Evolutionary conservation across 352 stramenopile genomes (phyloP).

Genomic region (Thraustochytrium striatum): DNA sequence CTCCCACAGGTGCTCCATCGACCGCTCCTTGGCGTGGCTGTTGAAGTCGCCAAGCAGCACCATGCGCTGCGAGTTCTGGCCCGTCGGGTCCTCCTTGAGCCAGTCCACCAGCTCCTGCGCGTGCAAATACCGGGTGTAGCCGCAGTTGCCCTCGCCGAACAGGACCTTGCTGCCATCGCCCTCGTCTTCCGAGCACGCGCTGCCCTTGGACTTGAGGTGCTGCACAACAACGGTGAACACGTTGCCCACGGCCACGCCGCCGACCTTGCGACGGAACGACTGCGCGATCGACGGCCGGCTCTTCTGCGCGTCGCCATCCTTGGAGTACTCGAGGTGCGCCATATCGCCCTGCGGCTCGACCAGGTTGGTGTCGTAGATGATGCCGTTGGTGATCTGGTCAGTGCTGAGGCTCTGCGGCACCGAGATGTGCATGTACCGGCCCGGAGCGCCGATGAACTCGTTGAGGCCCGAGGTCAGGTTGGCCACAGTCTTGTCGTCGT

Average conservation of each 20-base stretch:
- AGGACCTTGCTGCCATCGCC: not conserved
- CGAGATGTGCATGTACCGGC: too few species aligned
- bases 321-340: conserved; percentile 1
- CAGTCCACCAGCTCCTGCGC: not conserved
- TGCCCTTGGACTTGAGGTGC: not conserved
- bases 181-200: not conserved
- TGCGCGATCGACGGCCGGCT: too few species aligned
- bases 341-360: conserved; percentile 20
- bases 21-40: not conserved
- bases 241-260: too few species aligned
- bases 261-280: too few species aligned
- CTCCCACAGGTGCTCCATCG: not conserved
- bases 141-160: not conserved
- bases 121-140: not conserved
- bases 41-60: not conserved
- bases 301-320: conserved; percentile 25
- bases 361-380: conserved; percentile 42
- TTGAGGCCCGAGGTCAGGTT: conserved; percentile 41
- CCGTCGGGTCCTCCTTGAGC: too few species aligned
- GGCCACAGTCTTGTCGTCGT: conserved; percentile 23
- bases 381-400: conserved; percentile 36
- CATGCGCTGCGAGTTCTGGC: not conserved
- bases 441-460: not conserved
- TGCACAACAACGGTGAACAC: not conserved
- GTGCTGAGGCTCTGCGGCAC: too few species aligned